Percentiles rank a stretch among this genome's conserved stretches.
Evolutionary conservation across 495 filamentous ascomycete species (phyloP).

Genomic region (Daldinia caldariorum): DNA sequence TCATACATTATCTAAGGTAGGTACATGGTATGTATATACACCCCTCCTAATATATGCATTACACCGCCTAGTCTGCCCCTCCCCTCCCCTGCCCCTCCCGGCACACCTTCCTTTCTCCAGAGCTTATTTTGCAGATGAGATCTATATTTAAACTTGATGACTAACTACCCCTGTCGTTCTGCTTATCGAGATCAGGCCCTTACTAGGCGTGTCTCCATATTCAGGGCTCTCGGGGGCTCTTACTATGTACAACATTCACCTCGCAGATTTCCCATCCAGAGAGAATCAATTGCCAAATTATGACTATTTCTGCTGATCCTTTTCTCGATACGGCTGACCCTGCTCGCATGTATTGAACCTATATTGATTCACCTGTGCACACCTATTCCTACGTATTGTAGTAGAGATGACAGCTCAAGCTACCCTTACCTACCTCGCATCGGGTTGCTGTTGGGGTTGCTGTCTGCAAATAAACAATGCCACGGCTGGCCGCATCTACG

Average conservation of each 20-base stretch:
- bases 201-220: constrained; percentile 23
- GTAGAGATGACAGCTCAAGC: neutral
- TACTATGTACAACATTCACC: constrained; percentile 9
- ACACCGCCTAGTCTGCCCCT: constrained; percentile 9
- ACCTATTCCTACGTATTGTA: constrained; percentile 1
- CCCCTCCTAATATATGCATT: constrained; percentile 10
- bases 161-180: constrained; percentile 23
- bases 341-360: constrained; percentile 27
- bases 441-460: neutral
- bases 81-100: constrained; percentile 5
- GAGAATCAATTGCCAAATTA: constrained; percentile 26
- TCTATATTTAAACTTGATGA: constrained; percentile 34
- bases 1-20: too few species aligned
- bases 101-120: constrained; percentile 12
- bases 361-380: constrained; percentile 13
- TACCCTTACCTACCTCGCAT: constrained; percentile 29
- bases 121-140: constrained; percentile 14
- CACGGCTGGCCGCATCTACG: constrained; percentile 14
- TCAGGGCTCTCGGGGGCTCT: constrained; percentile 8
- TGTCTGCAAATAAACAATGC: constrained; percentile 16
- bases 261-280: constrained; percentile 6
- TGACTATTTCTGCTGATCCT: constrained; percentile 28
- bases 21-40: too few species aligned
- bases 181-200: constrained; percentile 23
- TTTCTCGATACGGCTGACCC: constrained; percentile 24